Evolutionary conservation across 495 filamentous ascomycete genomes (phyloP), one percentile per base, ranked within the genome.

Genomic region (Lophiostoma macrostomum): DNA sequence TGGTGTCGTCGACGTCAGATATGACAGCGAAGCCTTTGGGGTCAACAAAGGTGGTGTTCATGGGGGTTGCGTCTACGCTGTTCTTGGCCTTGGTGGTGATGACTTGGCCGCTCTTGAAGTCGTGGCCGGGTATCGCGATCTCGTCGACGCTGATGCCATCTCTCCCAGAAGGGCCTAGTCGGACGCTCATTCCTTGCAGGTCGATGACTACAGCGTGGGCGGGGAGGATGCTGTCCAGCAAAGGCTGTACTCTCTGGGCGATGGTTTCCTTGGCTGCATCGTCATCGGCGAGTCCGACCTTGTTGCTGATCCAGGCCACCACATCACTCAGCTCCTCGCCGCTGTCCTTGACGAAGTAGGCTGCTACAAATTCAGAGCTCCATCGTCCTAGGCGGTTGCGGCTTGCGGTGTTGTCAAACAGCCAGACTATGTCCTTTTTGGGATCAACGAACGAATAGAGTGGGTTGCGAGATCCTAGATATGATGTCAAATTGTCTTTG

Each of bases 1-100:
- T 95, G 2, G 91, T 93, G 68, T 97, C 91, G 68, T 97, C 91
- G 64, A 97, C 84, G 63, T 97, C 91, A 28, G 87, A 93, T 51
- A 97, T 84, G 4, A 97, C 71, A 3, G 83, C 78, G 91, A 91
- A 96, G 10, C 91, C 91, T 52, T 88, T 79, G 0, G 87, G 80
- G 20, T 79, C 81, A 0, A 87, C 87, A 63, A 83, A 91, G 5
- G 78, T 73, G 1, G 89, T 96, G 46, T 73, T 74, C 79, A 84
- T 34, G 68, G 58, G 10, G 58, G 67, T 35, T 64, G 55, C 50
- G 55, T 62, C 62, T 3, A 71, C 76, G 8, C 66, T 53, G 19
- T n/a, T n/a, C n/a, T 77, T 64, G n/a, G 73, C 56, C 5, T 72
- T 64, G 0, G 79, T 74, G 4, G 81, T 48, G 10, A 54, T 27